Base-by-base conservation (phyloP, 148 eudicot species). In the Rhododendron henanense region DNA sequence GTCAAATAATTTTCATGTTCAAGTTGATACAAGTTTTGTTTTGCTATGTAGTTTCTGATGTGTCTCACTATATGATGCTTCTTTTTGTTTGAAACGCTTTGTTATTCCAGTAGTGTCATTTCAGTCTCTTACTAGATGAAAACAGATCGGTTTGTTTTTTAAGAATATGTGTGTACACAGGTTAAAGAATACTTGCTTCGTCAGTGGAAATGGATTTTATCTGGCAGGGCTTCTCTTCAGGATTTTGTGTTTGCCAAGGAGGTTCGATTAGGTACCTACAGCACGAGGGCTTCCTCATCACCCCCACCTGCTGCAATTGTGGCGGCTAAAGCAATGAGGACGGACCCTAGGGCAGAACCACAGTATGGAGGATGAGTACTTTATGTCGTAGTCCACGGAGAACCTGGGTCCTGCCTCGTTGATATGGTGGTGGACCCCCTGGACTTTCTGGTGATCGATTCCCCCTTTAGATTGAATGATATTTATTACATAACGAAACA, bases 181-280 rank as follows among this genome's bases (percentile, higher is more conserved):
- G 93, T 96, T 47, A 94, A 89, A 90, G 87, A 81, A 31, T 95
- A 94, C 87, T 78, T 95, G 88, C 88, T 87, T 67, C 98, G 99
- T 85, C 99, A 97, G 83, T 97, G 99, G 99, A 90, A 88, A 37
- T 88, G 95, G 81, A 95, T 97, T 82, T 88, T 97, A 74, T 94
- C 99, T 11, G 98, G 98, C 44, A 89, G 98, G 80, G 50, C 93
- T 80, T 92, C 98, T 50, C 88, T 94, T 88, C 94, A 93, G 88
- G 99, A 97, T 92, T 97, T 97, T 87, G 88, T 97, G 85, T 97
- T 95, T 85, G 99, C 99, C 19, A 97, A 97, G 92, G 99, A 97
- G 91, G 98, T 95, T 48, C 95, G 98, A 11, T 90, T 97, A 85
- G 99, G 99, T 39, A 93, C 98, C 47, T 97, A 97, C 84, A 94